Evolutionary conservation across 225 moss, liverwort and hornwort genomes (phyloP), one percentile per base, ranked within the genome.

Genomic region (Marchantia polymorpha): DNA sequence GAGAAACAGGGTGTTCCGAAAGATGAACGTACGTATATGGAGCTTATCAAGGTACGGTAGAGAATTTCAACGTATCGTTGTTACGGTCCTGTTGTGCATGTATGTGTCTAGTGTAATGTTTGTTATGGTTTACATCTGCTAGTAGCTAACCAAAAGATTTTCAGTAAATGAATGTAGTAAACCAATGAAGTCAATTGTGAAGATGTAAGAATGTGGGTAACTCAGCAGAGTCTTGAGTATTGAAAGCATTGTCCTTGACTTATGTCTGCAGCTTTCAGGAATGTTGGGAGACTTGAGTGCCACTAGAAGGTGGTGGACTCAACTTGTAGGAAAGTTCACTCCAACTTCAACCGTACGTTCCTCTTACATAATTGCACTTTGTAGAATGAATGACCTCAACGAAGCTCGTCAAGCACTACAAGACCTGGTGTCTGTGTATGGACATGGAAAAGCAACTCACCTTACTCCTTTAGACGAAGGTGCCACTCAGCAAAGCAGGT

Each of bases 21-120:
- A 83, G 94, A 94, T 87, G 93, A 93, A 81, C 84, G 92, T 81
- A 90, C 97, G 12, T 93, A 89, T 80, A 84, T 91, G 85, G 94
- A 97, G 86, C 92, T 97, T 61, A 87, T 97, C 65, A 97, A 94
- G 94, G 96, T 90, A 81, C 15, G 63, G 8, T 77, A 4, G 14
- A 39, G 39, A 39, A 39, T 39, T 39, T 39, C 2, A 39, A 39
- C 2, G 3, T 2, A 39, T 39, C 39, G 39, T 39, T 39, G 39
- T 39, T 39, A 39, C 39, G 39, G 39, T 39, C 39, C 39, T 39
- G 5, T 39, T 39, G 39, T 39, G 39, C 39, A 2, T 39, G 5
- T 39, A 39, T 39, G 39, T 2, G 39, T 39, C 39, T 39, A 39
- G 39, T 39, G 2, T 39, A 39, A 39, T 39, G 39, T 39, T 39